Evolutionary conservation across 495 filamentous ascomycete species (phyloP), one percentile per base, ranked within the genome.

Genomic region (Recurvomyces mirabilis): DNA sequence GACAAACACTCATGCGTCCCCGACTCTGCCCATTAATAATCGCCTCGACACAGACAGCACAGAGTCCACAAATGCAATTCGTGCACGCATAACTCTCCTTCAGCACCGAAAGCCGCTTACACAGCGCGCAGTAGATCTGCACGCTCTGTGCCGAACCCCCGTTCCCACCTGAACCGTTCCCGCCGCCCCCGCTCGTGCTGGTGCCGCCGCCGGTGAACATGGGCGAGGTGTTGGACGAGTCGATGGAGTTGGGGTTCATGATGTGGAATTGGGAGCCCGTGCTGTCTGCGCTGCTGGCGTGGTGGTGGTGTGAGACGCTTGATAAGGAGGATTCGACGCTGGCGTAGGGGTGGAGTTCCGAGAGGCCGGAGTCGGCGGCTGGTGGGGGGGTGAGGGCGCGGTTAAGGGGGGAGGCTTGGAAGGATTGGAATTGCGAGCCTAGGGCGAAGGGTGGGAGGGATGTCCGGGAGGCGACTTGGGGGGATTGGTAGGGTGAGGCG

Each of bases 31-130:
- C 64, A 46, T 65, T 67, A 15, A 85, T 81, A 43, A 91, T 72
- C 50, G 82, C 77, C 49, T 82, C 77, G 14, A 93, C 84, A 47
- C 87, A 94, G 31, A 82, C 81, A 41, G 75, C 79, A 56, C 87
- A 94, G 36, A 94, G 72, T 1, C 87, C 87, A 57, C 84, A 91
- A 38, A 94, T 93, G 59, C 87, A 94, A 58, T 94, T 87, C 0
- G 87, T 93, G 62, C 87, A 94, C 11, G 87, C 87, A 57, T 82
- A 94, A 23, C 82, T 86, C 45, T 88, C 81, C 46, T 77, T 78
- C 33, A 94, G 62, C 2, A 81, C 61, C 47, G 79, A 85, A 3
- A 81, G 61, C 15, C 78, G 74, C 48, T 81, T 79, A 58, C 87
- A 94, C 14, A 77, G 75, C 0, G 87, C 83, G 60, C 87, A 94